Evolutionary conservation across 2,329 filamentous ascomycete genomes (phyloP).

Genomic region (Penicillium glabrum): DNA sequence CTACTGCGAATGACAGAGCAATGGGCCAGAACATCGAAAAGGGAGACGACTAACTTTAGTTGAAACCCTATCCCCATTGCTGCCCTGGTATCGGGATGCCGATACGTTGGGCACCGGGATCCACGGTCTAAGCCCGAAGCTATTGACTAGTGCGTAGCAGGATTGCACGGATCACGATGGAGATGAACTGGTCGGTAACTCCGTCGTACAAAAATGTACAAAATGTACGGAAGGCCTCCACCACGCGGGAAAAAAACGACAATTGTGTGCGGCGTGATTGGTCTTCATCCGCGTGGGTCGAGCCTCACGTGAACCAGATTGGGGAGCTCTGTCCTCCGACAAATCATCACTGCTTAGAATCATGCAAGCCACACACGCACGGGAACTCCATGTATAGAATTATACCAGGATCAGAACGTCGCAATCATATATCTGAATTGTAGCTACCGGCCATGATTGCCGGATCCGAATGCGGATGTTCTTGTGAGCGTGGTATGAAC

Average conservation of each 20-base stretch:
- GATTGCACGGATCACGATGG: not conserved
- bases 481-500: constrained; percentile 4
- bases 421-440: not conserved
- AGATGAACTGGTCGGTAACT: not conserved
- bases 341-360: constrained; percentile 8
- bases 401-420: not conserved
- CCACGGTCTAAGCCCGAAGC: constrained; percentile 2
- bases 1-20: not conserved
- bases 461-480: constrained; percentile 2
- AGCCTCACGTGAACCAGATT: constrained; percentile 15
- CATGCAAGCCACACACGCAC: constrained; percentile 2
- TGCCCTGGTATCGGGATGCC: not conserved
- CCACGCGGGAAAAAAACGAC: constrained; percentile 1
- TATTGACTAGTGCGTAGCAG: not conserved
- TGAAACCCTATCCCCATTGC: not conserved
- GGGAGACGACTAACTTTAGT: not conserved
- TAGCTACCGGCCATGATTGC: not conserved
- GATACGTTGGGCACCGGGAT: constrained; percentile 3
- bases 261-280: constrained; percentile 13
- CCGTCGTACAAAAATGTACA: not conserved
- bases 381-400: not conserved
- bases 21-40: not conserved
- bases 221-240: not conserved
- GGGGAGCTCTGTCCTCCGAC: constrained; percentile 24
- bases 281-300: constrained; percentile 6